Percentiles rank a stretch among this genome's conserved stretches.
phyloP scores from a whole-genome alignment of 345 rosid species.

The Firmiana major region DNA sequence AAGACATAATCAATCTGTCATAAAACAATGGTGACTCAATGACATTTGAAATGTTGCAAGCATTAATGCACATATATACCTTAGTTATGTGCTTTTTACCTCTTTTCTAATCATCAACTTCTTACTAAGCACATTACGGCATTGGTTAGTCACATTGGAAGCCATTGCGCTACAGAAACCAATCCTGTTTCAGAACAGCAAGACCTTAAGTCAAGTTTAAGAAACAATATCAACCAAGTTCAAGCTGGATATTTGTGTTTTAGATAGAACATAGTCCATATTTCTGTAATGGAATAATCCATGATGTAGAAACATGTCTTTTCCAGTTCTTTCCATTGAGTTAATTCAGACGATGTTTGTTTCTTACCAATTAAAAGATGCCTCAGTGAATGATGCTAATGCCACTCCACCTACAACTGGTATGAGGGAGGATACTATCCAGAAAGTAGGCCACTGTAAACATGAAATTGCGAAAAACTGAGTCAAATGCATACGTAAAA shows the following conservation, averaged over 20 bases:
- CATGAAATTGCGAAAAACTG: slow-evolving; percentile 3
- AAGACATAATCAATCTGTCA: neutral
- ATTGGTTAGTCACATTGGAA: slow-evolving; percentile 87
- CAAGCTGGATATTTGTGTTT: neutral
- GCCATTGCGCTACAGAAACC: slow-evolving; percentile 95
- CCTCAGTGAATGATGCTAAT: slow-evolving; percentile 74
- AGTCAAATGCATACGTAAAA: neutral
- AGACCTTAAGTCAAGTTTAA: slow-evolving; percentile 8
- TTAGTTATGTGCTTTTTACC: slow-evolving; percentile 22
- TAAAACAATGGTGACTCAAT: neutral
- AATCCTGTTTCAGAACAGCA: slow-evolving; percentile 42
- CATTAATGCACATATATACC: neutral
- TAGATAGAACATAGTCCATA: neutral
- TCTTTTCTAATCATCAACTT: slow-evolving; percentile 64
- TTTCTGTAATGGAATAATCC: neutral
- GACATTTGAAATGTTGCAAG: neutral
- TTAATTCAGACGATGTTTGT: neutral
- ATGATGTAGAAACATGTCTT: neutral
- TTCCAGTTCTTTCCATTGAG: neutral
- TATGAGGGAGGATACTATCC: slow-evolving; percentile 56
- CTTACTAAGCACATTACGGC: slow-evolving; percentile 81
- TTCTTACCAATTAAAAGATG: slow-evolving; percentile 77
- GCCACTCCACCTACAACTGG: slow-evolving; percentile 87
- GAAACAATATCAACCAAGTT: neutral
- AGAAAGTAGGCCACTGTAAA: slow-evolving; percentile 56